Evolutionary conservation across 1,284 basidiomycete genomes (phyloP), one percentile per base, ranked within the genome.

Genomic region (Apiotrichum brassicae): DNA sequence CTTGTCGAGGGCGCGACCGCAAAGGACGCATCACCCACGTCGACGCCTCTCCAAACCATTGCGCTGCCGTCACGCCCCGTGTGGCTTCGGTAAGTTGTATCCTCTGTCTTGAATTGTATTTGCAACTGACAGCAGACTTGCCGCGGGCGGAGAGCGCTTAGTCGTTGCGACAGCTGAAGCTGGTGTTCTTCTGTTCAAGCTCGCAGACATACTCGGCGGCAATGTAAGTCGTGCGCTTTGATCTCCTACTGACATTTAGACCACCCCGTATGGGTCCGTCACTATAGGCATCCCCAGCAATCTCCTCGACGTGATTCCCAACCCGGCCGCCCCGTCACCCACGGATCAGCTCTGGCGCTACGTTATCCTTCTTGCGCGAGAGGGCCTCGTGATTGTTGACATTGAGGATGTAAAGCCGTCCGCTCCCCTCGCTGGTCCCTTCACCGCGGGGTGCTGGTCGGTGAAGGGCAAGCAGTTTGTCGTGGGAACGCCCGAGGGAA

Each of bases 391-490:
- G 20, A 55, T 74, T 42, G 49, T 70, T 34, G 58, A 72, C 56
- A 58, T 74, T 42, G 60, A 63, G 51, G 34, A 56, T 46, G 28
- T 59, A 35, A 30, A 59, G 49, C 38, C 64, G 4, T 48, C 61
- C 3, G 46, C 51, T 1, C 61, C 64, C 1, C 25, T 70, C 8
- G 23, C 57, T 4, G 71, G 66, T 5, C 51, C 61, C 2, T 70
- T 70, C 53, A 67, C 70, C 4, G 55, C 62, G 26, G 72, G 73
- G 2, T 74, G 73, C 58, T 80, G 79, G 79, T 78, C 77, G 3
- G 75, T 74, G 22, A 78, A 76, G 58, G 79, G 79, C 37, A 80
- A 79, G 65, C 78, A 79, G 60, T 62, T 80, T n/a, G 76, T 76
- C 3, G 61, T 77, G 5, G 78, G 78, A 13, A 67, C 69, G 3